A percentile compares a stretch with the other conserved stretches of the same genome.
phyloP scores from a whole-genome alignment of 2,329 filamentous ascomycete genomes.

The Madurella mycetomatis region DNA sequence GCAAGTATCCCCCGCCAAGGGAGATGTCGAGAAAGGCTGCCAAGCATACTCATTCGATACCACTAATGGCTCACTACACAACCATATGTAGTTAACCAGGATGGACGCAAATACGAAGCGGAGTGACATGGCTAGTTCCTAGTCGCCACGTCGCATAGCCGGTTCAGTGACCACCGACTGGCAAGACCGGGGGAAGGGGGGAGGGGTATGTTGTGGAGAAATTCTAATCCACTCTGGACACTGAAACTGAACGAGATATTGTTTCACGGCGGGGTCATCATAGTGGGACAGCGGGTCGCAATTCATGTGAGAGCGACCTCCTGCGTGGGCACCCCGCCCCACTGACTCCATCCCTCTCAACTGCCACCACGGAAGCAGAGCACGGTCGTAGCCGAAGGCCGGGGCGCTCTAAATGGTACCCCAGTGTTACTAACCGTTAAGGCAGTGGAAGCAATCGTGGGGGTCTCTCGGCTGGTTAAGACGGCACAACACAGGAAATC shows the following conservation, averaged over 20 bases:
- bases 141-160: conserved; percentile 24
- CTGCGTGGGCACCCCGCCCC: conserved; percentile 19
- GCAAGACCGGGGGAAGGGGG: conserved; percentile 9
- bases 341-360: conserved; percentile 1
- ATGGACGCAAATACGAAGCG: conserved; percentile 5
- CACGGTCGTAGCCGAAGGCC: conserved; percentile 15
- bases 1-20: neutral
- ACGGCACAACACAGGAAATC: neutral
- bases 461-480: neutral
- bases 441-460: neutral
- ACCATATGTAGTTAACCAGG: conserved; percentile 1
- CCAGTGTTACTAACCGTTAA: neutral
- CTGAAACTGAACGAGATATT: conserved; percentile 5
- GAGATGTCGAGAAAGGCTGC: conserved; percentile 8
- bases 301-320: conserved; percentile 25
- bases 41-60: neutral
- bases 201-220: conserved; percentile 16
- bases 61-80: conserved; percentile 12
- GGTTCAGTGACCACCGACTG: conserved; percentile 14
- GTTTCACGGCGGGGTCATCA: conserved; percentile 8
- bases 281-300: conserved; percentile 11
- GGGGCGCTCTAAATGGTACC: neutral
- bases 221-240: neutral
- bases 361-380: conserved; percentile 9
- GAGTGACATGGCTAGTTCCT: conserved; percentile 20